These are phyloP conservation scores for Penicillium paradoxum DNA, from an alignment of 495 filamentous ascomycete genomes.

Conservation along the genomic window DNA sequence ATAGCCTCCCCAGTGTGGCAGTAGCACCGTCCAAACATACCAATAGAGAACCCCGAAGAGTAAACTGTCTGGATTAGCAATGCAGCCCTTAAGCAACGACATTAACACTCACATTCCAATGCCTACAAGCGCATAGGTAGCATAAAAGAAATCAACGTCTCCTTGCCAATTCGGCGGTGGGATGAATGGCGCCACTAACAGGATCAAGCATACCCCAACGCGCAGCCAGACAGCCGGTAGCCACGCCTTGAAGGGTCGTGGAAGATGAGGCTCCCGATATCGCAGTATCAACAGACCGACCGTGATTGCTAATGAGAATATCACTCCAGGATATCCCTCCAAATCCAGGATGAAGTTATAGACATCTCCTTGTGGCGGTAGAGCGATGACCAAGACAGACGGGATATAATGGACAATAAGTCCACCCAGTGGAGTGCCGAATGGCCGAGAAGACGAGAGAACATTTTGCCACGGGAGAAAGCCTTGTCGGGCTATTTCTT, in stretches of 20 bases:
- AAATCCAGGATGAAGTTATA: slow-evolving; percentile 73
- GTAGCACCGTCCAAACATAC: slow-evolving; percentile 62
- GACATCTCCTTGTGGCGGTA: slow-evolving; percentile 60
- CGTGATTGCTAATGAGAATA: slow-evolving; percentile 55
- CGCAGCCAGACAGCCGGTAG: slow-evolving; percentile 39
- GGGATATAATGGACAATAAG: slow-evolving; percentile 66
- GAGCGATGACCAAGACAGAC: slow-evolving; percentile 57
- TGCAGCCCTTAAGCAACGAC: background rate
- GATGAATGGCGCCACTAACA: slow-evolving; percentile 36
- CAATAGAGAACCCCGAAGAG: slow-evolving; percentile 62
- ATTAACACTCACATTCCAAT: slow-evolving; percentile 56
- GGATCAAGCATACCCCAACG: slow-evolving; percentile 26
- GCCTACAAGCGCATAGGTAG: slow-evolving; percentile 69
- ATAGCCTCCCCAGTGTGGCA: slow-evolving; percentile 57
- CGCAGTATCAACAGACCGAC: slow-evolving; percentile 60
- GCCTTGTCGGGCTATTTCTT: slow-evolving; percentile 63
- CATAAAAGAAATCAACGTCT: slow-evolving; percentile 60
- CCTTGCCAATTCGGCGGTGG: slow-evolving; percentile 46
- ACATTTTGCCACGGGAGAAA: slow-evolving; percentile 62
- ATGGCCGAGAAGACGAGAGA: slow-evolving; percentile 62
- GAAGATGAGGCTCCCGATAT: slow-evolving; percentile 53
- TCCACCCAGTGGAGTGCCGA: slow-evolving; percentile 61
- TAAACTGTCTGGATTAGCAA: slow-evolving; percentile 38
- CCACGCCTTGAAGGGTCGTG: slow-evolving; percentile 68
- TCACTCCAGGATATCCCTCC: slow-evolving; percentile 62